Base-by-base conservation (phyloP, 108 stramenopile genomes). In the Cyclotella cryptica region DNA sequence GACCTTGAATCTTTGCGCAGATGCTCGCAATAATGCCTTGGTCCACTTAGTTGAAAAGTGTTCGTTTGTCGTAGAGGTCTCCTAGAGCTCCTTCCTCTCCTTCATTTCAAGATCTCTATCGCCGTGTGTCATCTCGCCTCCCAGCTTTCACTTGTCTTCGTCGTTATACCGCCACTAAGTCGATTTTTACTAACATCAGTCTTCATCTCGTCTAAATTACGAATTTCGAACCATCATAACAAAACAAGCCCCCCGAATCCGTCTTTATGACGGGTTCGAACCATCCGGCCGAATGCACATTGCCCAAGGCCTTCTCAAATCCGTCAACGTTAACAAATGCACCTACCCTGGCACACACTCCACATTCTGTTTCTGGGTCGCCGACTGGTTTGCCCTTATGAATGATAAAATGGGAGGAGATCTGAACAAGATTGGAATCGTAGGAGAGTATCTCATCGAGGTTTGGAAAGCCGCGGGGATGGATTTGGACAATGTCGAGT, bases 391-490 rank as follows among this genome's bases (percentile, higher is more conserved):
- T 76, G 99, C 99, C 18, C 90, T 98, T 46, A 97, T 99, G 96
- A 99, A 99, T 78, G 98, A 99, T 87, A 99, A 99, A 78, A 97
- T 99, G 97, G 97, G 97, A 22, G 97, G 97, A n/a, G 97, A 98
- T 74, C 68, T 98, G 64, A 88, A 88, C 51, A 98, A 98, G 78
- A 94, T 98, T 72, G 86, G 89, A 64, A 91, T 88, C 17, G 98
- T 99, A 17, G 99, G 99, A 51, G 71, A 96, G 67, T 99, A 99
- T 81, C 84, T 99, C 62, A 97, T 98, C 54, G 98, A 99, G 81
- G 98, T 99, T 41, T 99, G 99, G 99, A 98, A 96, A 79, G 99
- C 98, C 42, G 96, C 97, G 39, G 98, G 99, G 19, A 99, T 99
- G 99, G 89, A 98, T 79, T 77, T 99, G 62, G 68, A 80, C 29